These are phyloP conservation scores for Schizothecium vesticola DNA, from an alignment of 495 filamentous ascomycete species.

Conservation along the genomic window DNA sequence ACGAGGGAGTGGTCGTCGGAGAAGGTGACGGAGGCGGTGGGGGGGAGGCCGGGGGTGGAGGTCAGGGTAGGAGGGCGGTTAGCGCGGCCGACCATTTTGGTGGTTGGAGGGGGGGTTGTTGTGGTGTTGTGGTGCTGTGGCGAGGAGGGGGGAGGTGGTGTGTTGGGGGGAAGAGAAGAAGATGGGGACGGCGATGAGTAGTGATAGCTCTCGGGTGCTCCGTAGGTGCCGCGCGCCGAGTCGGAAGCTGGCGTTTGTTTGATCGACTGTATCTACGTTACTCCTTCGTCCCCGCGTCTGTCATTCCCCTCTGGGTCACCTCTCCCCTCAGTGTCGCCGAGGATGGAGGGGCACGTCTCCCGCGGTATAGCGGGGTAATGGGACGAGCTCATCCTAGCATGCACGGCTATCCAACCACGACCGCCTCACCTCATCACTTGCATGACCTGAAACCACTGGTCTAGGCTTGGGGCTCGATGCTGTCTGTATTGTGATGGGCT, in stretches of 20 bases:
- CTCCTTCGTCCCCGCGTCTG: background rate
- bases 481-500: background rate
- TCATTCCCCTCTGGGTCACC: too few species aligned
- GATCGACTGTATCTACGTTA: background rate
- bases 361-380: background rate
- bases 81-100: slow-evolving; percentile 69
- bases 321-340: background rate
- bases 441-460: background rate
- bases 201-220: background rate
- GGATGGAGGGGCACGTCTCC: background rate
- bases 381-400: background rate
- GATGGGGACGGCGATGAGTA: too few species aligned
- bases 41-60: slow-evolving; percentile 57
- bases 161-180: background rate
- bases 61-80: slow-evolving; percentile 78
- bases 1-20: slow-evolving; percentile 59
- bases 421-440: background rate
- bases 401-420: background rate
- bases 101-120: background rate
- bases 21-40: slow-evolving; percentile 64
- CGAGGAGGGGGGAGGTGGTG: background rate
- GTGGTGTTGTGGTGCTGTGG: background rate
- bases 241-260: background rate
- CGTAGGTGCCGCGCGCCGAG: background rate
- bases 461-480: background rate